These are phyloP conservation scores for Hypoxylon crocopeplum DNA, from an alignment of 495 filamentous ascomycete species.

Conservation along the genomic window DNA sequence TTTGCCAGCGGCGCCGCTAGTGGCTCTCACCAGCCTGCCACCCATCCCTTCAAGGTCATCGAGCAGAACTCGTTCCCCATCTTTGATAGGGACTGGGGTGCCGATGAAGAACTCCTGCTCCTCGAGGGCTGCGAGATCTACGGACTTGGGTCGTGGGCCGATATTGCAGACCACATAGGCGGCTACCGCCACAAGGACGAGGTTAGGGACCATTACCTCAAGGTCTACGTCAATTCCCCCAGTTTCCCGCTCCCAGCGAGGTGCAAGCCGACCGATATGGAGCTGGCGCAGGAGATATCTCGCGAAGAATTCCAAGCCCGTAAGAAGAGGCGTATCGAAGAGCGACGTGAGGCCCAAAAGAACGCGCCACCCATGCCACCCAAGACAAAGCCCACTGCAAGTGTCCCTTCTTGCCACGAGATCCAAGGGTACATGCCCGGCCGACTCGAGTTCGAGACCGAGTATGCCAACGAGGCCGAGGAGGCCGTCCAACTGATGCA, in stretches of 20 bases:
- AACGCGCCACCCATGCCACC: conserved; percentile 82
- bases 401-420: conserved; percentile 93
- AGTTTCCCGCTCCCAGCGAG: conserved; percentile 86
- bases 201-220: conserved; percentile 89
- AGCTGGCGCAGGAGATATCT: conserved; percentile 76
- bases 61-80: conserved; percentile 98
- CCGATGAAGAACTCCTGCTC: conserved; percentile 91
- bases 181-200: conserved; percentile 94
- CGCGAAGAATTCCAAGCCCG: conserved; percentile 91
- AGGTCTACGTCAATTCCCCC: conserved; percentile 82
- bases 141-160: conserved; percentile 94
- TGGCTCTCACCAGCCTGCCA: conserved; percentile 80
- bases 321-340: conserved; percentile 95
- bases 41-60: conserved; percentile 90
- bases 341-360: conserved; percentile 86
- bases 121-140: conserved; percentile 98
- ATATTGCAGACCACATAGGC: conserved; percentile 97
- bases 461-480: conserved; percentile 97
- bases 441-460: conserved; percentile 95
- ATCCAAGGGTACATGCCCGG: conserved; percentile 99
- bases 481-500: conserved; percentile 98
- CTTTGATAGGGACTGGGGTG: conserved; percentile 93
- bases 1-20: conserved; percentile 81
- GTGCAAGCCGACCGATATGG: conserved; percentile 79
- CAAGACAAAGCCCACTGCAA: conserved; percentile 94